These are phyloP conservation scores for Pluteus cervinus DNA, from an alignment of 768 basidiomycete species.

Conservation along the genomic window DNA sequence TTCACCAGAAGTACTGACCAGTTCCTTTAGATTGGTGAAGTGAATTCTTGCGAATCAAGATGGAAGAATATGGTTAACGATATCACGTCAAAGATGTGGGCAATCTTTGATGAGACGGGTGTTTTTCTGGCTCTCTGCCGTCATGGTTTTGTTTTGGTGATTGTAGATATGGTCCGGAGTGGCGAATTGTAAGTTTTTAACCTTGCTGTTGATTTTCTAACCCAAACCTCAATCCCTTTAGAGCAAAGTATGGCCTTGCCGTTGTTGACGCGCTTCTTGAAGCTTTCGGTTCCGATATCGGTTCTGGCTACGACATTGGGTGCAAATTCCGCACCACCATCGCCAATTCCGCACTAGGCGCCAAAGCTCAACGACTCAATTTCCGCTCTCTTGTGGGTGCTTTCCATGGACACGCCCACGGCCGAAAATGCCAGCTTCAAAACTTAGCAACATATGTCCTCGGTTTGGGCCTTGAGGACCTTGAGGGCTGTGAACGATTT, in stretches of 20 bases:
- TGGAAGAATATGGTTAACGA: slow-evolving; percentile 17
- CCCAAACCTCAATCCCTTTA: too few species aligned
- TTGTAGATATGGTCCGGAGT: slow-evolving; percentile 15
- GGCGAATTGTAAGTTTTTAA: slow-evolving; percentile 18
- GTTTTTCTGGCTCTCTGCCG: slow-evolving; percentile 19
- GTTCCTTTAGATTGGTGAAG: slow-evolving; percentile 4
- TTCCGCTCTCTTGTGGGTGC: slow-evolving; percentile 9
- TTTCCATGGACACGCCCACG: slow-evolving; percentile 19
- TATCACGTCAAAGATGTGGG: slow-evolving; percentile 15
- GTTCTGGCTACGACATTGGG: slow-evolving; percentile 16
- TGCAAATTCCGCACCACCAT: slow-evolving; percentile 17
- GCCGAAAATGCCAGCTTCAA: slow-evolving; percentile 14
- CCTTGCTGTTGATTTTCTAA: too few species aligned
- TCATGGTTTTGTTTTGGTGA: slow-evolving; percentile 17
- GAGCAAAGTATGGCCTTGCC: slow-evolving; percentile 18
- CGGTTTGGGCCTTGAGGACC: slow-evolving; percentile 15
- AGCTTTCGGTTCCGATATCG: slow-evolving; percentile 8
- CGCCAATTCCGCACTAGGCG: slow-evolving; percentile 11
- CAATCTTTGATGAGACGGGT: slow-evolving; percentile 21
- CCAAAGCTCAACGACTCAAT: slow-evolving; percentile 4
- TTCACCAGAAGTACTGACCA: too few species aligned
- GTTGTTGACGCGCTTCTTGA: slow-evolving; percentile 11
- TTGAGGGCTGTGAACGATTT: slow-evolving; percentile 13
- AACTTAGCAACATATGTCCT: slow-evolving; percentile 13
- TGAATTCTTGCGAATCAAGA: slow-evolving; percentile 12